phyloP scores from a whole-genome alignment of 2,329 filamentous ascomycete species.

The Colletotrichum melonis region DNA sequence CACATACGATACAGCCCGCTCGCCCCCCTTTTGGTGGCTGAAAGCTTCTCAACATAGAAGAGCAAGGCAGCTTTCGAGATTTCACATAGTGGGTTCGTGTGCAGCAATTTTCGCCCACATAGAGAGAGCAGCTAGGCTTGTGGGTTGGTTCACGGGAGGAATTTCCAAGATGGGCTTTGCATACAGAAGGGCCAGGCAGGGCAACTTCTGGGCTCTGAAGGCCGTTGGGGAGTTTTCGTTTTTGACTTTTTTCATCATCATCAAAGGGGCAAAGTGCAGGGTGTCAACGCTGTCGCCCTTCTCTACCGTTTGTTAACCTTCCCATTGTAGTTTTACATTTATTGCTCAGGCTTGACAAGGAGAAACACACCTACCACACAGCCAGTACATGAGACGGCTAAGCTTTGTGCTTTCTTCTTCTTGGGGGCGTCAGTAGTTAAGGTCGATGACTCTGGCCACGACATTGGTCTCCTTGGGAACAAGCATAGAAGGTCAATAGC shows the following conservation, averaged over 20 bases:
- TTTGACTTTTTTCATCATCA: neutral
- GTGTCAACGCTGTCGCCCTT: neutral
- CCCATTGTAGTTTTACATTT: slow-evolving; percentile 28
- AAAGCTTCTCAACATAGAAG: slow-evolving; percentile 12
- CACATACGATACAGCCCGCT: slow-evolving; percentile 6
- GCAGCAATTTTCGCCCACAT: neutral
- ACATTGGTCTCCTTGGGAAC: slow-evolving; percentile 1
- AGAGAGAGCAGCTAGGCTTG: neutral
- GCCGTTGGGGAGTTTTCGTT: slow-evolving; percentile 27
- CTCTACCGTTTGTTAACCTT: slow-evolving; percentile 27
- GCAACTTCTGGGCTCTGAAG: slow-evolving; percentile 2
- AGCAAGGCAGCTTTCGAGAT: neutral
- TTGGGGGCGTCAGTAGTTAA: neutral
- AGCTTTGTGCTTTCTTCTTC: neutral
- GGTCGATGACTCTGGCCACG: too few relatives aligned
- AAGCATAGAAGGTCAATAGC: neutral
- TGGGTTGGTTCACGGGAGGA: neutral
- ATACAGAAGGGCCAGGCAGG: neutral
- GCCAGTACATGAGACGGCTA: neutral
- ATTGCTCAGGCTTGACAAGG: neutral
- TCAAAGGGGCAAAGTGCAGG: slow-evolving; percentile 3
- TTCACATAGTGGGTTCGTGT: slow-evolving; percentile 3
- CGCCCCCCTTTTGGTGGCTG: slow-evolving; percentile 8
- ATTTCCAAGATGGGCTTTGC: slow-evolving; percentile 12
- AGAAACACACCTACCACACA: neutral